Conservation (phyloP, 768 basidiomycete genomes). For the Boletus reticulatus region DNA sequence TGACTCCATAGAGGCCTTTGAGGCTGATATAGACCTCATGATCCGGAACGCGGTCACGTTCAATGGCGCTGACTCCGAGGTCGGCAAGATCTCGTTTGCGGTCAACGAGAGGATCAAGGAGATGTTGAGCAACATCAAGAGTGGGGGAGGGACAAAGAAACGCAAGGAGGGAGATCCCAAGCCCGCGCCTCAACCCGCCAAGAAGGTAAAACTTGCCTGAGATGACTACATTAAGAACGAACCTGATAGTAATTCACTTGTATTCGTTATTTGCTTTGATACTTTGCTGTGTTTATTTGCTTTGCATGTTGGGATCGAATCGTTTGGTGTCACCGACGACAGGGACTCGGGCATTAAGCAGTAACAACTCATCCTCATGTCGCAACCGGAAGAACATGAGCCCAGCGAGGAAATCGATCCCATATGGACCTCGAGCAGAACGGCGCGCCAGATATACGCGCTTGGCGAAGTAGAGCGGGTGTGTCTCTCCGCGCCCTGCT, state of each 20-base stretch:
- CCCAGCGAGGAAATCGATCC: conserved; percentile 55
- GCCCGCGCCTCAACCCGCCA: conserved; percentile 57
- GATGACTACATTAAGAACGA: conserved; percentile 23
- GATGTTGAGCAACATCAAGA: conserved; percentile 43
- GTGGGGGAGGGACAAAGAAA: conserved; percentile 56
- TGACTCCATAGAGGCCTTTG: conserved; percentile 71
- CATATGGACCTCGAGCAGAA: conserved; percentile 79
- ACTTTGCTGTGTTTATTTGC: conserved; percentile 31
- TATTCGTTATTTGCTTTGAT: conserved; percentile 29
- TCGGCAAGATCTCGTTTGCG: conserved; percentile 58
- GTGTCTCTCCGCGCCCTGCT: background rate
- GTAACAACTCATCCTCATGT: conserved; percentile 10
- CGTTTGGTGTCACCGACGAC: too few relatives aligned
- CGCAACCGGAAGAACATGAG: conserved; percentile 21
- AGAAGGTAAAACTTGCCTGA: conserved; percentile 67
- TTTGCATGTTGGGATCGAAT: background rate
- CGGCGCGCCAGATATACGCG: conserved; percentile 77
- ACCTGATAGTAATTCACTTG: conserved; percentile 32
- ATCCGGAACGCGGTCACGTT: conserved; percentile 84
- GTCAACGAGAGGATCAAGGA: conserved; percentile 54
- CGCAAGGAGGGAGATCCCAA: conserved; percentile 68
- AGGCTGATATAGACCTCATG: conserved; percentile 88
- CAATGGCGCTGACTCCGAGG: conserved; percentile 80
- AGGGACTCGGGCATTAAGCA: too few relatives aligned
- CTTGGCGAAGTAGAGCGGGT: conserved; percentile 83